Conservation (phyloP, 148 eudicot species). For the Hydrangea macrophylla region DNA sequence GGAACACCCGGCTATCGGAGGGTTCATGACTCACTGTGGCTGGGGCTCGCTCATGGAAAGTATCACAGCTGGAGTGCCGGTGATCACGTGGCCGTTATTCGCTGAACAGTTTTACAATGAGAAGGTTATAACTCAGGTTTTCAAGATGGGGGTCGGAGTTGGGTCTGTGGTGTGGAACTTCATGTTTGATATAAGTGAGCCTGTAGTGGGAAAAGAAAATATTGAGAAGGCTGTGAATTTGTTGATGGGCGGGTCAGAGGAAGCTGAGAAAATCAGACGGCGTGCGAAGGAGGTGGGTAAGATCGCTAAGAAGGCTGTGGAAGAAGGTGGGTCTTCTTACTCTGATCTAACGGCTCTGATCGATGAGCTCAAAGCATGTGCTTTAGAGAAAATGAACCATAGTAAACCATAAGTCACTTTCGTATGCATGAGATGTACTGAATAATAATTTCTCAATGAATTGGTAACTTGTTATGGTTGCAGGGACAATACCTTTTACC, state of each 20-base stretch:
- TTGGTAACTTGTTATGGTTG: no score
- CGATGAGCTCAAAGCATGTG: conserved; percentile 10
- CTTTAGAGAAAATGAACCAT: not conserved
- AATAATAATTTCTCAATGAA: no score
- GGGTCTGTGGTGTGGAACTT: conserved; percentile 22
- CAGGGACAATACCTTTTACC: no score
- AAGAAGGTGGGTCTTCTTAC: conserved; percentile 21
- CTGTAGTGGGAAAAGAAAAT: conserved; percentile 13
- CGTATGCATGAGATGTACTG: no score
- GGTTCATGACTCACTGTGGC: conserved; percentile 47
- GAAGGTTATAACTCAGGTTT: conserved; percentile 4
- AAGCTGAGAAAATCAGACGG: conserved; percentile 10
- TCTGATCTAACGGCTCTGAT: conserved; percentile 16
- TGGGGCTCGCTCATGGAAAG: conserved; percentile 52
- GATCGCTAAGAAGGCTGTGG: conserved; percentile 14
- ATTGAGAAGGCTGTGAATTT: conserved; percentile 12
- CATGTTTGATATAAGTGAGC: not conserved
- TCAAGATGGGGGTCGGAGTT: conserved; percentile 19
- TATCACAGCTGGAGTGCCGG: conserved; percentile 26
- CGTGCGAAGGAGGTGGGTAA: conserved; percentile 13
- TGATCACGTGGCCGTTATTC: conserved; percentile 15
- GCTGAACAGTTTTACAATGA: conserved; percentile 4
- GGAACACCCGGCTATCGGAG: conserved; percentile 30
- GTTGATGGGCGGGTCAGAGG: conserved; percentile 23
- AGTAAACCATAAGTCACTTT: no score